A percentile compares a stretch with the other conserved stretches of the same genome.
Evolutionary conservation across 345 rosid genomes (phyloP).

Genomic region (Raphanus sativus): DNA sequence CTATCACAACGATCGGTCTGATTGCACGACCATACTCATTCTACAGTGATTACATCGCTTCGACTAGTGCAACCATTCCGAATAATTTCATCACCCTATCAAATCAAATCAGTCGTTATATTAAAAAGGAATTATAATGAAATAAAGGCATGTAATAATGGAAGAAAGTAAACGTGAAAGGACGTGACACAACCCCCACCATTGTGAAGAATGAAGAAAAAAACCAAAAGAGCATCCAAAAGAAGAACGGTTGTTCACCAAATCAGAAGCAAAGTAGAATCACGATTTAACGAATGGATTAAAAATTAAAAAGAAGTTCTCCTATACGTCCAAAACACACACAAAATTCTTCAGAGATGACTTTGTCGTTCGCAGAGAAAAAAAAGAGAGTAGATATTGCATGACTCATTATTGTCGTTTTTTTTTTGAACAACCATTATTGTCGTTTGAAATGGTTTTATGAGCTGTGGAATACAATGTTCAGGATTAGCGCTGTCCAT

Average conservation of each 20-base stretch:
- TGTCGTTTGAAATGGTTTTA: slow-evolving; percentile 9
- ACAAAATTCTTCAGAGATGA: not conserved
- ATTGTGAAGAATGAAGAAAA: slow-evolving; percentile 31
- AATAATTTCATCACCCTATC: slow-evolving; percentile 21
- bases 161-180: slow-evolving; percentile 23
- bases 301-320: not conserved
- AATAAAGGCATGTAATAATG: slow-evolving; percentile 5
- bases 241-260: slow-evolving; percentile 50
- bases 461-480: not conserved
- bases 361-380: slow-evolving; percentile 17
- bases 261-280: slow-evolving; percentile 4
- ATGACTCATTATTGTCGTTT: not conserved
- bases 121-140: not conserved
- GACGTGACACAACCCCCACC: slow-evolving; percentile 46
- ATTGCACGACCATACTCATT: not conserved
- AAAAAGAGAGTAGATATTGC: not conserved
- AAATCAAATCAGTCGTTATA: slow-evolving; percentile 26
- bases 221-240: slow-evolving; percentile 34
- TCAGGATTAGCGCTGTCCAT: not conserved
- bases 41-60: slow-evolving; percentile 18
- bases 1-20: not conserved
- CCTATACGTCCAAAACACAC: not conserved
- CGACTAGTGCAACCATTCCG: slow-evolving; percentile 15
- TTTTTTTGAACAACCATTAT: no score
- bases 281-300: not conserved